Evolutionary conservation across 2,329 filamentous ascomycete species (phyloP).

Genomic region (Akanthomyces lecanii): DNA sequence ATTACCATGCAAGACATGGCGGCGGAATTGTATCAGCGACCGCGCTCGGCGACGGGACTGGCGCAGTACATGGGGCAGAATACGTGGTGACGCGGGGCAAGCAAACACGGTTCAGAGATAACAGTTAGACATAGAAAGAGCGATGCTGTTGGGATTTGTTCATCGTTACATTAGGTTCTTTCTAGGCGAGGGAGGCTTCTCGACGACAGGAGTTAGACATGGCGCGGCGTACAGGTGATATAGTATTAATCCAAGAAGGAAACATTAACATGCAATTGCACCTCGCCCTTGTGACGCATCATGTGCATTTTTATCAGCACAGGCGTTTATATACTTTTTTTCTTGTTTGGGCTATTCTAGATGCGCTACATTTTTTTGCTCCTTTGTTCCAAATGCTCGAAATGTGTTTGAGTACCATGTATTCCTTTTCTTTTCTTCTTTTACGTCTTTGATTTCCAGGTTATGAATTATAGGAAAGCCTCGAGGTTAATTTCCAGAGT

Average conservation of each 20-base stretch:
- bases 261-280: not conserved
- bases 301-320: not conserved
- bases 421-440: not conserved
- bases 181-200: not conserved
- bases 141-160: not conserved
- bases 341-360: constrained; percentile 1
- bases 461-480: constrained; percentile 66
- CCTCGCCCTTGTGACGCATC: not conserved
- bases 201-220: not conserved
- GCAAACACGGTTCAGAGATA: not conserved
- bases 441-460: constrained; percentile 16
- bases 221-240: not conserved
- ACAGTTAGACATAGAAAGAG: constrained; percentile 24
- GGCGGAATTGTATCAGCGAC: not conserved
- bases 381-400: constrained; percentile 6
- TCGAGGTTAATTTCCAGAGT: constrained; percentile 93
- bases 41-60: constrained; percentile 3
- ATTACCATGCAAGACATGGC: not conserved
- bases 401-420: not conserved
- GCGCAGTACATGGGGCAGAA: not conserved
- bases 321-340: constrained; percentile 17
- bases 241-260: not conserved
- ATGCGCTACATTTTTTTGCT: constrained; percentile 13
- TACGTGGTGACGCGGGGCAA: constrained; percentile 5
- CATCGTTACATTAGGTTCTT: not conserved